Base-by-base conservation (phyloP, 2,329 filamentous ascomycete species). In the Trichothecium roseum region DNA sequence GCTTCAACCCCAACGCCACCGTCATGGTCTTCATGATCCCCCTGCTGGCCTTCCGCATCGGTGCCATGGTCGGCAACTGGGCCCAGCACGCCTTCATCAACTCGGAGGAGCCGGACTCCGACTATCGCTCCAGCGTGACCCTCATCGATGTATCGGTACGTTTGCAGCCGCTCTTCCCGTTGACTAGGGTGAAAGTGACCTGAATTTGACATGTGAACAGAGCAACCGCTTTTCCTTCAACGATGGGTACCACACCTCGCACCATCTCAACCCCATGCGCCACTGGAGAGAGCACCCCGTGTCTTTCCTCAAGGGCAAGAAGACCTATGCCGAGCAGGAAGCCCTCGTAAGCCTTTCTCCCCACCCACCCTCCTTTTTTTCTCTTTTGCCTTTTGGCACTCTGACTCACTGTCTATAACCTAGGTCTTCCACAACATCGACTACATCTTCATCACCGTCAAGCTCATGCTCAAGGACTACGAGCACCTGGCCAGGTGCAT, bases 171-270 rank as follows among this genome's bases (percentile, higher is more conserved):
- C 26, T 32, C 32, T 20, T 8, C 20, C n/a, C 8, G 10, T 18
- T 13, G 13, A 12, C 16, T 28, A n/a, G n/a, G n/a, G n/a, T n/a
- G n/a, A n/a, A n/a, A n/a, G n/a, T n/a, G n/a, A n/a, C n/a, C n/a
- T n/a, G n/a, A n/a, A n/a, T n/a, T n/a, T 24, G 20, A 24, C 20
- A 24, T 24, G 20, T 24, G 10, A 24, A 13, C 46, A 86, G 81
- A 84, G 78, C 57, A 88, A 88, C 55, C 79, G 84, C 26, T 80
- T 80, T 56, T 88, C 81, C 60, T 87, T 80, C 68, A 87, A 88
- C 47, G 83, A 87, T 47, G 83, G 83, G 43, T 87, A 86, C 55
- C 82, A 87, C 57, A 87, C 81, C 6, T 84, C 81, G 14, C 84
- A 87, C 51, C 83, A 87, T 48, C 71, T 87, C 35, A 85, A 87